phyloP scores from a whole-genome alignment of 2,329 filamentous ascomycete species.

The Botrytis paeoniae region DNA sequence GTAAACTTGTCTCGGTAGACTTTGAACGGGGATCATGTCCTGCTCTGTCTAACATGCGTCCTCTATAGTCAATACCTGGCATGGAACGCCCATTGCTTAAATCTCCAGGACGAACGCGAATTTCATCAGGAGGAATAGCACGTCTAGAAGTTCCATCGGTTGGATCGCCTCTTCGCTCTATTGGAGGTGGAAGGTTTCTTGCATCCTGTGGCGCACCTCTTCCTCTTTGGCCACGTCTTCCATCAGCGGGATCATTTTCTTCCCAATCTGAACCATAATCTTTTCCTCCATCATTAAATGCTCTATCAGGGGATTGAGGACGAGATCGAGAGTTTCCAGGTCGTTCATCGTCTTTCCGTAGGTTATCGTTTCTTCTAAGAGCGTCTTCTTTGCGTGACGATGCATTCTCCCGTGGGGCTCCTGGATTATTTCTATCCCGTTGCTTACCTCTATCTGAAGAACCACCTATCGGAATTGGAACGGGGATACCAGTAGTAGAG shows the following conservation, averaged over 20 bases:
- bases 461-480: background rate
- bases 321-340: background rate
- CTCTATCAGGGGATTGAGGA: background rate
- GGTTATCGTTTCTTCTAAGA: background rate
- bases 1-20: background rate
- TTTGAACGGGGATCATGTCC: background rate
- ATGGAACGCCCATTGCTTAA: background rate
- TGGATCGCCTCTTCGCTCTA: background rate
- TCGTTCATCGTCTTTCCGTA: background rate
- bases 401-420: background rate
- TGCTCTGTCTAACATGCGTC: background rate
- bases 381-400: background rate
- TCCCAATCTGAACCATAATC: background rate
- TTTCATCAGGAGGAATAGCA: background rate
- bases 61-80: background rate
- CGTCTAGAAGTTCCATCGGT: background rate
- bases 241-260: background rate
- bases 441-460: background rate
- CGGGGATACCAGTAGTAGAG: background rate
- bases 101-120: background rate
- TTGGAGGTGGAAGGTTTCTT: background rate
- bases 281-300: background rate
- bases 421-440: background rate
- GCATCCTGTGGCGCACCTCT: background rate
- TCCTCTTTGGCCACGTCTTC: background rate